Base-by-base conservation (phyloP, 148 eudicot genomes). In the Chenopodium quinoa region DNA sequence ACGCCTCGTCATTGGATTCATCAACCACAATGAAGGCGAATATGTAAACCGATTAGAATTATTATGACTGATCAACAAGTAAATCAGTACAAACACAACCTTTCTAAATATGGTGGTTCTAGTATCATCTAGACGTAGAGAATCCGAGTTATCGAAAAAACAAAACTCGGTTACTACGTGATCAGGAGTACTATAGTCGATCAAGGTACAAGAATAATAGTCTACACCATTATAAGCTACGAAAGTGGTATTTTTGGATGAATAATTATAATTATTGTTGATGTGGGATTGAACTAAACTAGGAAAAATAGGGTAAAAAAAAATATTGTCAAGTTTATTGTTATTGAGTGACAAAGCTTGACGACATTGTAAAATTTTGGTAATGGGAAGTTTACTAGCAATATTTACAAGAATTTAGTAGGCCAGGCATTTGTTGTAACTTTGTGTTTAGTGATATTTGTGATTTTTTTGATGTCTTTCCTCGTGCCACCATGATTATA, bases 1-100 rank as follows among this genome's bases (percentile, higher is more conserved):
- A 47, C 54, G 56, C 14, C 56, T 27, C n/a, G 75, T 72, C 6
- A 72, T 72, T 2, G 75, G 75, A 72, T 72, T 72, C 29, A 72
- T 27, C 27, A 46, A 23, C 56, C 56, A 52, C 29, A 72, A 47
- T 22, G 19, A 29, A 4, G 7, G 3, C 32, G 29, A 64, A 64
- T 10, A 8, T 2, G 4, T 0, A 64, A 34, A 34, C 5, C 32
- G 4, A n/a, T 4, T 56, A 2, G 68, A 17, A 23, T 31, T 31
- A 31, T 31, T 31, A 31, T 37, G 0, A 37, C 23, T 23, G 23
- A 7, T 13, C 19, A 67, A 4, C 23, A 9, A 7, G 32, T 34
- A 27, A 2, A 67, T 6, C 19, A 29, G 71, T 4, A 67, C 19
- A 19, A 34, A 67, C 13, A 67, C 14, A 23, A 29, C 22, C 3